phyloP scores from a whole-genome alignment of 2,329 filamentous ascomycete species.

The Dothiorella sarmentorum region DNA sequence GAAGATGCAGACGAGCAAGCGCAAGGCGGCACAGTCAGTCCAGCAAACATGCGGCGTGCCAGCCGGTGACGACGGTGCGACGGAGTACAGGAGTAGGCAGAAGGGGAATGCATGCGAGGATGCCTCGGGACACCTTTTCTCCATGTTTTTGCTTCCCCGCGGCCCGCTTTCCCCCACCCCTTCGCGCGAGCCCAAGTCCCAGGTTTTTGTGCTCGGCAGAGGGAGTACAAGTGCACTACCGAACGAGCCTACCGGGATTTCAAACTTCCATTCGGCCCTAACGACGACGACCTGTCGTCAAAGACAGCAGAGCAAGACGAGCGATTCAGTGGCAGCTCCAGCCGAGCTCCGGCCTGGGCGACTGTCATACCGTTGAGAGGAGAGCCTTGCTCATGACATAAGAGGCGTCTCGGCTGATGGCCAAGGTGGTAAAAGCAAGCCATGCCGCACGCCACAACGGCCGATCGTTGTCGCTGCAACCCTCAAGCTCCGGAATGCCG shows the following conservation, averaged over 20 bases:
- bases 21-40: background rate
- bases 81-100: background rate
- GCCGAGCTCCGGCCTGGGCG: background rate
- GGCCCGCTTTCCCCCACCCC: background rate
- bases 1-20: background rate
- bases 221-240: background rate
- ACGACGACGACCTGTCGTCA: background rate
- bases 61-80: background rate
- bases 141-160: background rate
- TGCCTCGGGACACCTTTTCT: background rate
- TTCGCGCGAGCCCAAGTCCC: background rate
- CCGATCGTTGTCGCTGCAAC: conserved; percentile 14
- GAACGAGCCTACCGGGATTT: conserved; percentile 1
- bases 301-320: too few species aligned
- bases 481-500: conserved; percentile 7
- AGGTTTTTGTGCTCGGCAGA: background rate
- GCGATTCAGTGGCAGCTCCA: too few species aligned
- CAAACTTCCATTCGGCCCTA: background rate
- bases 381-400: conserved; percentile 4
- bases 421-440: conserved; percentile 7
- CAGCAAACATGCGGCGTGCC: background rate
- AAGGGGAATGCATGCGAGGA: background rate
- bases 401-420: conserved; percentile 7
- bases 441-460: conserved; percentile 14
- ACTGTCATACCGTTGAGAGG: background rate